Conservation (phyloP, 2,329 filamentous ascomycete genomes). For the Orbilia quercus region DNA sequence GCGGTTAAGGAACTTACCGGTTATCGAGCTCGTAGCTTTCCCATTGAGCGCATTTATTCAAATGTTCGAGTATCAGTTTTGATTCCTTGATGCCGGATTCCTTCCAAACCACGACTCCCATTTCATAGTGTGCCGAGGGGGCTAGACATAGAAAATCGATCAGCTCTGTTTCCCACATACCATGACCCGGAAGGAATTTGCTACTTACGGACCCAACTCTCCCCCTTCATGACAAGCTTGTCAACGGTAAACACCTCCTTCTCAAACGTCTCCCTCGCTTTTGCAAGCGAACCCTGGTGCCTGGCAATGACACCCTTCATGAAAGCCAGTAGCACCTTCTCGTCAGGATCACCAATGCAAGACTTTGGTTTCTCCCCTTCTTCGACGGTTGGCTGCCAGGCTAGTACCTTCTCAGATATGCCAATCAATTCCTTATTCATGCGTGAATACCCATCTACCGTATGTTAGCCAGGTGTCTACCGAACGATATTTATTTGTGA, state of each 20-base stretch:
- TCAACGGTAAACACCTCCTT: constrained; percentile 71
- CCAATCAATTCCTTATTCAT: constrained; percentile 77
- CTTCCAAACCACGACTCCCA: constrained; percentile 82
- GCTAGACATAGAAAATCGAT: constrained; percentile 59
- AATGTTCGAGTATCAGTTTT: constrained; percentile 72
- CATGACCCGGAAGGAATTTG: not conserved
- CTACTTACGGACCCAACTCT: constrained; percentile 71
- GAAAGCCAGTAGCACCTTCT: constrained; percentile 74
- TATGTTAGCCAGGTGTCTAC: not conserved
- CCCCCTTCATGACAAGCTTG: constrained; percentile 68
- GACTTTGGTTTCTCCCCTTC: constrained; percentile 66
- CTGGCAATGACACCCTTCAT: constrained; percentile 75
- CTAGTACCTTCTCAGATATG: constrained; percentile 72
- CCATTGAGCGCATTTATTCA: constrained; percentile 77
- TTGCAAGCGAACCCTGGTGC: constrained; percentile 71
- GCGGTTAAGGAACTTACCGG: constrained; percentile 19
- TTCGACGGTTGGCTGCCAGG: constrained; percentile 69
- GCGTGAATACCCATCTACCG: constrained; percentile 75
- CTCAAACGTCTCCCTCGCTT: constrained; percentile 74
- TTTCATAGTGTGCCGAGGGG: constrained; percentile 85
- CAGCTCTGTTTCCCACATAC: not conserved
- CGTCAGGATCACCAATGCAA: constrained; percentile 67
- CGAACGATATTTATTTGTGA: not conserved
- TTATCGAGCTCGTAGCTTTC: constrained; percentile 77
- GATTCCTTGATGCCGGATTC: constrained; percentile 69